These are phyloP conservation scores for Yarrowia divulgata DNA, from an alignment of 805 yeast genomes.

Conservation along the genomic window DNA sequence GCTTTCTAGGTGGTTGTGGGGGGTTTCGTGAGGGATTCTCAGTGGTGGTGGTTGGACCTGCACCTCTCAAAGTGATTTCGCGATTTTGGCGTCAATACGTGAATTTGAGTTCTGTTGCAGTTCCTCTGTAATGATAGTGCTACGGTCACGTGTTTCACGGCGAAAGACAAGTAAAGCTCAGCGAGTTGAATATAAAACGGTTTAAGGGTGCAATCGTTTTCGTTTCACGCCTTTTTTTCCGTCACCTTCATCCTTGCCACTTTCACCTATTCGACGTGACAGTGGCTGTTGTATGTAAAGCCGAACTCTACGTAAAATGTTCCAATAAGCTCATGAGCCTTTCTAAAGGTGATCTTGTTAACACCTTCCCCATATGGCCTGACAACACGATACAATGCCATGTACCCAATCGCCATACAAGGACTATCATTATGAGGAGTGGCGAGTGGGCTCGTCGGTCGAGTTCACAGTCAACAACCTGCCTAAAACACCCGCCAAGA, in stretches of 20 bases:
- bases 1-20: conserved; percentile 20
- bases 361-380: background rate
- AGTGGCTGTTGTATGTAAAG: background rate
- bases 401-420: conserved; percentile 31
- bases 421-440: conserved; percentile 24
- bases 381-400: conserved; percentile 23
- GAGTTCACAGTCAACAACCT: conserved; percentile 18
- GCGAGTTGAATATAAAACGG: too few relatives aligned
- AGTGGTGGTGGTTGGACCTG: background rate
- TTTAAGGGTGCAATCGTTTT: too few relatives aligned
- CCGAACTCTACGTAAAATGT: conserved; percentile 15
- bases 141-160: too few relatives aligned
- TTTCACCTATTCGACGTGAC: background rate
- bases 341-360: background rate
- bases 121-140: background rate
- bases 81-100: conserved; percentile 34
- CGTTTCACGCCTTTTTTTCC: background rate
- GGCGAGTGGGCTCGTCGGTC: conserved; percentile 31
- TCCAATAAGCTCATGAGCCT: background rate
- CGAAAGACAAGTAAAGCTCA: too few relatives aligned
- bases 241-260: background rate
- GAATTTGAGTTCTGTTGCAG: conserved; percentile 8
- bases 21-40: background rate
- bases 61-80: conserved; percentile 23
- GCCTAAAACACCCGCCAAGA: conserved; percentile 17